These are phyloP conservation scores for Pleurotus djamor DNA, from an alignment of 768 basidiomycete genomes.

Conservation along the genomic window DNA sequence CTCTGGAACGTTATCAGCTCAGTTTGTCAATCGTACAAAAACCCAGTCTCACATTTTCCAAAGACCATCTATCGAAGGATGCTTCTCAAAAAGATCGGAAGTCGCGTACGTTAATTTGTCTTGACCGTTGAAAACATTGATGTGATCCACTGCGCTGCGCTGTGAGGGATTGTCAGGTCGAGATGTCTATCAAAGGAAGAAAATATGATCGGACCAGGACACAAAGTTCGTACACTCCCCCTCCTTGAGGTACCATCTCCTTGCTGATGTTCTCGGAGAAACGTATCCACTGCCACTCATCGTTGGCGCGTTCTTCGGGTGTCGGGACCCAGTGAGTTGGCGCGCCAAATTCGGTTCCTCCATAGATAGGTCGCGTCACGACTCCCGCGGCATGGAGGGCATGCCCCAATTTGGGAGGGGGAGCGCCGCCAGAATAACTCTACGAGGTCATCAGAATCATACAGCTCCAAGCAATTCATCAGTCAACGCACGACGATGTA, in stretches of 20 bases:
- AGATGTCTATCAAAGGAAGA: background rate
- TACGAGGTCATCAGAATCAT: conserved; percentile 11
- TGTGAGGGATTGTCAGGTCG: conserved; percentile 1
- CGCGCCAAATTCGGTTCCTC: conserved; percentile 32
- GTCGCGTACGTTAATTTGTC: conserved; percentile 39
- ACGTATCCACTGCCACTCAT: conserved; percentile 29
- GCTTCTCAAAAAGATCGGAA: conserved; percentile 39
- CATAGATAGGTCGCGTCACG: conserved; percentile 27
- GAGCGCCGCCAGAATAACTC: conserved; percentile 31
- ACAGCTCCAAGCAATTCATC: background rate
- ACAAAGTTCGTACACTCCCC: conserved; percentile 28
- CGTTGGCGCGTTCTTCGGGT: conserved; percentile 12
- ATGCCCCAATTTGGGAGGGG: conserved; percentile 33
- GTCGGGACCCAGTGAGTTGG: conserved; percentile 14
- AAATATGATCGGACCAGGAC: conserved; percentile 16
- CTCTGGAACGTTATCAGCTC: conserved; percentile 15
- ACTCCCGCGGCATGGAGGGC: conserved; percentile 30
- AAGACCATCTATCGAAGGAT: conserved; percentile 37
- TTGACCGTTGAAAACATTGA: conserved; percentile 23
- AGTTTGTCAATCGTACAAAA: background rate
- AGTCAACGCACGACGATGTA: conserved; percentile 18
- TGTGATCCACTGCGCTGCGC: conserved; percentile 15
- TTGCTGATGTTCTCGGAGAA: conserved; percentile 15
- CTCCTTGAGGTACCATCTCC: conserved; percentile 25
- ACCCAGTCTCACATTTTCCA: conserved; percentile 36